Base-by-base conservation (phyloP, 208 protist species). In the Angomonas deanei region DNA sequence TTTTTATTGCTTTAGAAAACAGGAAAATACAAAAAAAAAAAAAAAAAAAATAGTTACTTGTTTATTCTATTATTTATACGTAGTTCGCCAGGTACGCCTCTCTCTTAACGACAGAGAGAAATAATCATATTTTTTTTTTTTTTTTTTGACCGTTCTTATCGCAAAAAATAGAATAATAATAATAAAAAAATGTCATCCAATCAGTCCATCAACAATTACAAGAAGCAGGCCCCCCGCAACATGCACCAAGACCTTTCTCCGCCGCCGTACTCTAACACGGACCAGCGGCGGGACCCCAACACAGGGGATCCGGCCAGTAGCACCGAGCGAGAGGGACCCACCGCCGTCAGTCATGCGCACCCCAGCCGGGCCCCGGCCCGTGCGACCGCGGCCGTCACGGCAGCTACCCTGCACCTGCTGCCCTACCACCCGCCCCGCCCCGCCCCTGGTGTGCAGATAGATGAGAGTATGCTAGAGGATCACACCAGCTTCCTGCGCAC, bases 401-500 rank as follows among this genome's bases (percentile, higher is more conserved):
- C 23, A 24, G 50, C 48, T 60, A 76, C 54, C 48, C 48, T 50
- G 55, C 55, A 55, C 28, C 46, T 61, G 28, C 66, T 65, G 34
- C 48, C 63, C 10, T 81, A 74, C 39, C 66, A 77, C 38, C 73
- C 72, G 21, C 62, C 68, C 46, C 50, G 64, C 5, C 67, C 66
- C n/a, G 54, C 66, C 5, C 54, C 64, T 6, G 66, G 72, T 23
- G 46, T 32, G 13, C 58, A 63, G 11, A 71, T 81, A 11, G 72
- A 84, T 26, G 64, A 74, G 5, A 84, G 91, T 48, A 96, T 92
- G 86, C 53, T 82, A 32, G 86, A 96, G 31, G 89, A 96, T 65
- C 86, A 93, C 61, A 61, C 86, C 39, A 92, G 81, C 70, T 96
- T 96, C 63, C 62, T 96, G 34, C 83, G 89, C 48, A 96, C 89